Evolutionary conservation across 2,329 filamentous ascomycete genomes (phyloP), one percentile per base, ranked within the genome.

Genomic region (Teratosphaeria destructans): DNA sequence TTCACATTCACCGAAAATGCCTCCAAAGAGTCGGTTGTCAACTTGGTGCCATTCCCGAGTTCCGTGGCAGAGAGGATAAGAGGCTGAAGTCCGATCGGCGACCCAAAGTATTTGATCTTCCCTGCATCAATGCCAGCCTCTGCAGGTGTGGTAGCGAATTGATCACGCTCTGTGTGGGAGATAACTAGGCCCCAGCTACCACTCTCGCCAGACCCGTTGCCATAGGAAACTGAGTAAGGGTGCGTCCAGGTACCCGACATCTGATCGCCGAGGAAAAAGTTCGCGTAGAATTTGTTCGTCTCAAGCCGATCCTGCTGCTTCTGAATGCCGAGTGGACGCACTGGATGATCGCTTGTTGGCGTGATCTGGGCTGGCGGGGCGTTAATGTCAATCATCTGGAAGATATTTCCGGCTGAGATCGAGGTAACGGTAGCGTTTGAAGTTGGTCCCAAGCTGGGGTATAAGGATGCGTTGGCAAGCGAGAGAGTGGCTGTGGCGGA

Each of bases 31-130:
- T 84, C 79, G 0, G 79, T 79, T 0, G 76, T 81, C 27, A 86
- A 70, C 6, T 76, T 73, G 0, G 89, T 90, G 12, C 76, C 78
- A 2, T 75, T 68, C 3, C 80, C 82, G 8, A 97, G 80, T 69
- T 95, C 90, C 16, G 77, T 76, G 1, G 92, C 92, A 0, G 90
- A 94, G 10, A 97, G 75, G 32, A 90, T 82, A 34, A 97, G 71
- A 1, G 89, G 90, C 68, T 95, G 88, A 29, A 95, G 87, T 0
- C 88, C 88, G 52, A 94, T 77, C 0, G 93, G 91, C 67, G 90
- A 94, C 70, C 87, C 81, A 66, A 89, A 96, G 70, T 87, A 96
- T 8, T 59, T 59, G 32, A 81, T 76, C 1, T 81, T 80, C 3
- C 88, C 86, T 32, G 68, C 67, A 59, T 70, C 73, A 35, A 79